Evolutionary conservation across 2,329 filamentous ascomycete genomes (phyloP), one percentile per base, ranked within the genome.

Genomic region (Diaporthe amygdali): DNA sequence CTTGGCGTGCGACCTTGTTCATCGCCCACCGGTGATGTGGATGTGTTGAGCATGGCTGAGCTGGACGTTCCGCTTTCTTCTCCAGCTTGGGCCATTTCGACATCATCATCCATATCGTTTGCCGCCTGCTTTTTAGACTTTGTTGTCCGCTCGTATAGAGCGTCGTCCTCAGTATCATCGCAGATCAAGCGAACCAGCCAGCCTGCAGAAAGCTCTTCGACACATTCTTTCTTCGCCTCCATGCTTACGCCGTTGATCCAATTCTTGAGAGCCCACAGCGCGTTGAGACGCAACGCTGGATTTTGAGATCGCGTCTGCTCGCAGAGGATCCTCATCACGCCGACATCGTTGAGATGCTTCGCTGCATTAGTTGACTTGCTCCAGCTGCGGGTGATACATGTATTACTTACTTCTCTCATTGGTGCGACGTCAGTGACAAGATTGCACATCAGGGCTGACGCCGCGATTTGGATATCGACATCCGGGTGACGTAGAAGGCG

Each of bases 251-350:
- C 91, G 74, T 93, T 88, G 3, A 97, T 92, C 63, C 98, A 88
- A 81, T 98, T 94, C 79, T 98, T 98, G 71, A 99, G 84, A 7
- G 95, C 94, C 96, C 96, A 99, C 2, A 99, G 83, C 27, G 95
- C 95, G 76, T 96, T 95, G 32, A 97, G 86, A 30, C 94, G 90
- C 67, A 98, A 85, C 56, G 91, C 90, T n/a, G 93, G 89, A 77
- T 96, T 93, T 56, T 89, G 87, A 0, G 94, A 96, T 79, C 93
- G 93, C 1, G 95, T 94, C 79, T 97, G 94, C 75, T 93, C 90
- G 77, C 95, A 97, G 1, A 98, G 85, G 0, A 93, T 89, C 73
- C 90, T 90, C 75, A 97, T 87, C 1, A 96, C 89, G 8, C 94
- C 94, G 6, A 89, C 89, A 61, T 93, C 90, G 8, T 93, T 87